Percentiles rank a stretch among this genome's conserved stretches.
These are phyloP conservation scores for Yamadazyma trypodendri DNA, from an alignment of 1,139 yeast species.

Conservation along the genomic window DNA sequence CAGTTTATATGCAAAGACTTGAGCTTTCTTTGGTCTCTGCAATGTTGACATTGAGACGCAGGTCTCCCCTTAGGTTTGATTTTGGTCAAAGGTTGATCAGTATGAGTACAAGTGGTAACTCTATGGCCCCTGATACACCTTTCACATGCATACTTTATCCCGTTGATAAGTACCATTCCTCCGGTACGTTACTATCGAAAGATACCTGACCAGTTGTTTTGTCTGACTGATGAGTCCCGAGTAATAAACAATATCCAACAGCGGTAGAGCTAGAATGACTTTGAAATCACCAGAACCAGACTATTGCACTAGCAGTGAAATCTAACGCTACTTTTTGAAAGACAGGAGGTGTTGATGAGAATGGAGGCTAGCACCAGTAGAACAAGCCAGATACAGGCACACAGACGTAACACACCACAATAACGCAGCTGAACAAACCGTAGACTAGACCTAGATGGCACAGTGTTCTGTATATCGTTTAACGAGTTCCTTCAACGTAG, in stretches of 20 bases:
- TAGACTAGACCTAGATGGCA: slow-evolving; percentile 1
- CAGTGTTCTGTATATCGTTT: not conserved
- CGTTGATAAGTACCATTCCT: slow-evolving; percentile 81
- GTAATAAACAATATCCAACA: not conserved
- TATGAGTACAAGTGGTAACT: slow-evolving; percentile 89
- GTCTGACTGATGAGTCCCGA: not conserved
- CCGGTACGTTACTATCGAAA: not conserved
- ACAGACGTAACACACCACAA: slow-evolving; percentile 4
- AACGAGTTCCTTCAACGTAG: not conserved
- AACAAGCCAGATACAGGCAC: slow-evolving; percentile 3
- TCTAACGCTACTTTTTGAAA: too few species aligned
- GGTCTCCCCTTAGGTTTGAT: slow-evolving; percentile 97
- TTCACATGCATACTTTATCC: slow-evolving; percentile 94
- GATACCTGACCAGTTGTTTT: too few species aligned
- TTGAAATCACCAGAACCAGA: not conserved
- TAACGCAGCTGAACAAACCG: slow-evolving; percentile 4
- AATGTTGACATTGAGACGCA: slow-evolving; percentile 84
- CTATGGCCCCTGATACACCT: slow-evolving; percentile 95
- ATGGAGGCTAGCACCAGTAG: not conserved
- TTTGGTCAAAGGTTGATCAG: slow-evolving; percentile 86
- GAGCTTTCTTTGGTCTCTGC: slow-evolving; percentile 74
- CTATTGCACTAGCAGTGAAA: not conserved
- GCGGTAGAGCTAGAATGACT: not conserved
- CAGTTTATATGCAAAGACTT: slow-evolving; percentile 73
- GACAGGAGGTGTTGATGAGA: not conserved